Base-by-base conservation (phyloP, 2,329 filamentous ascomycete species). In the Lecanicillium sp. region DNA sequence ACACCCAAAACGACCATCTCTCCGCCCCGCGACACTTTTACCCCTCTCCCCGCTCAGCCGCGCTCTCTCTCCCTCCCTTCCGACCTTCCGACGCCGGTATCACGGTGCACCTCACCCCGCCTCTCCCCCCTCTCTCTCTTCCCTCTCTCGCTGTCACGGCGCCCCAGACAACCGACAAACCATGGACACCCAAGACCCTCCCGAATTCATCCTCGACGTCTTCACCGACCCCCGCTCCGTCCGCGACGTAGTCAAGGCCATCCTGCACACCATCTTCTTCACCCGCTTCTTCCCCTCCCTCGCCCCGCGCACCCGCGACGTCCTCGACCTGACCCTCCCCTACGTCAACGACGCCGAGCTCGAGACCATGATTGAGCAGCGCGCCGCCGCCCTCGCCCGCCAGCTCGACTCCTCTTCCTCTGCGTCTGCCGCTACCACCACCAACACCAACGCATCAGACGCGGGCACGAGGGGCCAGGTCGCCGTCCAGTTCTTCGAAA, bases 221-320 rank as follows among this genome's bases (percentile, higher is more conserved):
- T 94, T 96, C 60, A 86, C 89, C 43, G 92, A 97, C 64, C 86
- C 87, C 37, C 77, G 79, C 31, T 92, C 84, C 40, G 87, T 96
- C 49, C 87, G 85, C 60, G 90, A 97, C 58, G 84, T 97, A 40
- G 81, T 97, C 46, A 89, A 90, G 79, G 90, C 85, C 47, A 85
- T 96, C 59, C 76, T 97, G 36, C 89, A 96, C 62, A 94, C 89
- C 36, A 96, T 97, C 61, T 98, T 97, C 78, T 97, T 97, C 74
- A 89, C 96, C 68, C 84, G 92, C 56, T 94, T 90, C 76, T 96
- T 97, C 71, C 87, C 87, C 41, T 81, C 87, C 42, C 76, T 96
- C 51, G 71, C 77, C 30, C 90, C 92, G 5, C 77, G 79, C 46
- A 88, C 87, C 46, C 82, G 87, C 65, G 89, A 96, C 57, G 80